Base-by-base conservation (phyloP, 2,329 filamentous ascomycete species). In the Cladophialophora carrionii region DNA sequence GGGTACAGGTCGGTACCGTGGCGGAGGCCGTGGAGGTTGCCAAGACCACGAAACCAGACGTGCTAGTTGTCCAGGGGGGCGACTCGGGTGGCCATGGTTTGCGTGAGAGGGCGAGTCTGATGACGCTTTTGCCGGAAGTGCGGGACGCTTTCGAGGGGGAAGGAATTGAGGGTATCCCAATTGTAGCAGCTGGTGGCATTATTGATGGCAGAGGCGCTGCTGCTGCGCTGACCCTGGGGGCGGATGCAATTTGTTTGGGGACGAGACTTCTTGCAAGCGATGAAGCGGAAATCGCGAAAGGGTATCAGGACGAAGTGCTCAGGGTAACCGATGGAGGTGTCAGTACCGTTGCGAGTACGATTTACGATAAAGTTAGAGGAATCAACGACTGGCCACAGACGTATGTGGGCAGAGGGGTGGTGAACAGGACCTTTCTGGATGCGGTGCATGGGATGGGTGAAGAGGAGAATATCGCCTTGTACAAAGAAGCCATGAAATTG, bases 261-360 rank as follows among this genome's bases (percentile, higher is more conserved):
- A 90, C 88, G 0, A 80, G 87, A 7, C 87, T 89, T 63, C 80
- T 90, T 0, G 86, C 85, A 0, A 73, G 76, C 3, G 69, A 72
- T 0, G 83, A 86, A 71, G 80, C 82, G 1, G 77, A 75, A 32
- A 78, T 87, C 29, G 72, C 81, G 1, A 74, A 74, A 43, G 84
- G 83, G 0, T 86, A 86, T 68, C 78, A 77, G 68, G 67, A 79
- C 17, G 83, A 82, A 61, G 76, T 86, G 0, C 61, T 86, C 1
- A 72, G 77, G 5, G 80, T 80, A 0, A 75, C 66, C 1, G 84
- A 87, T 72, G 85, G 84, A 0, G 85, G 84, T 0, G 73, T 78
- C 32, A 79, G 68, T 31, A 87, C 84, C 0, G 78, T 79, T 14
- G 73, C 83, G 37, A 81, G 80, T 0, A 83, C 78, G 43, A 75